Evolutionary conservation across 345 rosid species (phyloP).

Genomic region (Turritis glabra): DNA sequence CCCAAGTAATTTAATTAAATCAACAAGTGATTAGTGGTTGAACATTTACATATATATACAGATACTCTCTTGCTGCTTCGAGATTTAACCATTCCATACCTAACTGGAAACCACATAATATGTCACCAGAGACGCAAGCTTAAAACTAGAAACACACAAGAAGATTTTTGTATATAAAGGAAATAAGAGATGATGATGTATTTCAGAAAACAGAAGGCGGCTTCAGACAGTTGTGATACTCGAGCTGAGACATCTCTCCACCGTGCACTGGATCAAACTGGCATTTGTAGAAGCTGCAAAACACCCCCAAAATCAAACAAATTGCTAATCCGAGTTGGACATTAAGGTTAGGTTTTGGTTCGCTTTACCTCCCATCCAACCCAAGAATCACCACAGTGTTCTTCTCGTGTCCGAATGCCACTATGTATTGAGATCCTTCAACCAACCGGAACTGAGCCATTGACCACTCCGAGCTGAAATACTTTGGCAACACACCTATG

Average conservation of each 20-base stretch:
- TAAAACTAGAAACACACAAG: no score
- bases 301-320: not conserved
- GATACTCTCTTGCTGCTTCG: not conserved
- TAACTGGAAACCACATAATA: not conserved
- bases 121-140: not conserved
- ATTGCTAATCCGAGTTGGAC: not conserved
- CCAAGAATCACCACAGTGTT: slow-evolving; percentile 88
- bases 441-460: slow-evolving; percentile 82
- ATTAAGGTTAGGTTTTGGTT: not conserved
- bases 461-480: slow-evolving; percentile 97
- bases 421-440: slow-evolving; percentile 77
- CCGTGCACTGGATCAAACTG: slow-evolving; percentile 80
- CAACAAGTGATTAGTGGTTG: no score
- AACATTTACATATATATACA: not conserved
- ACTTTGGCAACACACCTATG: slow-evolving; percentile 89
- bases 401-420: slow-evolving; percentile 86
- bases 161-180: not conserved
- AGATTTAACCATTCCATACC: not conserved
- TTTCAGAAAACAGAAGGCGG: slow-evolving; percentile 55
- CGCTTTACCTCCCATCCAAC: slow-evolving; percentile 82
- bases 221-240: slow-evolving; percentile 77
- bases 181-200: not conserved
- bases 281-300: slow-evolving; percentile 76
- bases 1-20: no score
- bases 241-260: slow-evolving; percentile 89